Evolutionary conservation across 2,329 filamentous ascomycete genomes (phyloP).

Genomic region (Aspergillus fructus): DNA sequence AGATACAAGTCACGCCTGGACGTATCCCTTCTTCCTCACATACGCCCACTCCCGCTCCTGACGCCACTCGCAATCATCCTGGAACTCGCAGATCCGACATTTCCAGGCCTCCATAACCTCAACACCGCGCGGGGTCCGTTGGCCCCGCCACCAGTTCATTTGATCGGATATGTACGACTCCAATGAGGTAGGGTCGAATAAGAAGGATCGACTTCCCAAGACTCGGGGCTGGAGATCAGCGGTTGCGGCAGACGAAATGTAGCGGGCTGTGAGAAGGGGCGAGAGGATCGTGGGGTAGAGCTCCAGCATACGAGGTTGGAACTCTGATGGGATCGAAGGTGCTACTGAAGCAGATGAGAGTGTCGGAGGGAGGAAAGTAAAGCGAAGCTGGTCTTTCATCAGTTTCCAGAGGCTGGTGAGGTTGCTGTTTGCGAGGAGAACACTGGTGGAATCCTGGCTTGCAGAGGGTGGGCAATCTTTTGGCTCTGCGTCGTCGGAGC

Average conservation of each 20-base stretch:
- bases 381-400: slow-evolving; percentile 61
- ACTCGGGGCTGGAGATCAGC: slow-evolving; percentile 24
- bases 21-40: slow-evolving; percentile 30
- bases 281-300: slow-evolving; percentile 43
- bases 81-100: slow-evolving; percentile 81
- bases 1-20: not conserved
- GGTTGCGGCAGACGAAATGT: slow-evolving; percentile 38
- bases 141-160: slow-evolving; percentile 86
- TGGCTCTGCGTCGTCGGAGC: slow-evolving; percentile 3
- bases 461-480: slow-evolving; percentile 22
- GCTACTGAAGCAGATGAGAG: slow-evolving; percentile 19
- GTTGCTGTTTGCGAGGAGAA: slow-evolving; percentile 59
- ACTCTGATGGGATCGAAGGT: slow-evolving; percentile 31
- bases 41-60: slow-evolving; percentile 64
- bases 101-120: slow-evolving; percentile 84
- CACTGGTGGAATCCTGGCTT: slow-evolving; percentile 49
- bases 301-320: slow-evolving; percentile 35
- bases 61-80: slow-evolving; percentile 75
- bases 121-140: slow-evolving; percentile 71
- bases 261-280: slow-evolving; percentile 45
- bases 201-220: slow-evolving; percentile 61
- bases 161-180: slow-evolving; percentile 66
- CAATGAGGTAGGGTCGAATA: slow-evolving; percentile 65
- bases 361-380: slow-evolving; percentile 45
- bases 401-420: slow-evolving; percentile 60